These are phyloP conservation scores for Pichia heedii DNA, from an alignment of 805 yeast genomes.

Conservation along the genomic window DNA sequence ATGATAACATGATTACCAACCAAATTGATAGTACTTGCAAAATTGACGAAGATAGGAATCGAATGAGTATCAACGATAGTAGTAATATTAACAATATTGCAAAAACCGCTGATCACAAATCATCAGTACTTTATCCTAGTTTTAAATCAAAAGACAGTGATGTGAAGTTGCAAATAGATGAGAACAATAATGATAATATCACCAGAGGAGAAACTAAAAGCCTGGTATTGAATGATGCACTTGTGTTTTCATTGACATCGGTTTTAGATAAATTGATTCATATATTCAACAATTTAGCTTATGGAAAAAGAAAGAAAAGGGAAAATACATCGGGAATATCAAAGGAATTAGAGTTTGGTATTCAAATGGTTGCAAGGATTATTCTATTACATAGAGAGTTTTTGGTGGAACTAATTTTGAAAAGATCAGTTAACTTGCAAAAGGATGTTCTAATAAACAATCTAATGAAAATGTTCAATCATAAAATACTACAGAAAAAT, in stretches of 20 bases:
- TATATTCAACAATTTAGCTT: slow-evolving; percentile 22
- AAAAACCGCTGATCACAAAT: no score
- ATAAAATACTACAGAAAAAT: slow-evolving; percentile 34
- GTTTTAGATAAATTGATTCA: slow-evolving; percentile 32
- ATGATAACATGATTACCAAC: no score
- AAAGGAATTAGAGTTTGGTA: slow-evolving; percentile 23
- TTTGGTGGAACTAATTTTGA: slow-evolving; percentile 37
- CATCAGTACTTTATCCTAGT: no score
- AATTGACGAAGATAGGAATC: no score
- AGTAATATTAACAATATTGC: no score
- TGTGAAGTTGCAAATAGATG: background rate
- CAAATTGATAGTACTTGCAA: no score
- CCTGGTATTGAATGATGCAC: slow-evolving; percentile 25
- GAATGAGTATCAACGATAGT: no score
- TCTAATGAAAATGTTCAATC: slow-evolving; percentile 37
- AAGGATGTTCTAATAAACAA: slow-evolving; percentile 40
- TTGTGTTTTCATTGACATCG: slow-evolving; percentile 33
- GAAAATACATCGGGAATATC: slow-evolving; percentile 4
- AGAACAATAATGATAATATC: background rate
- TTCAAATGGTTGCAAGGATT: slow-evolving; percentile 44
- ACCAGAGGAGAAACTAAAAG: background rate
- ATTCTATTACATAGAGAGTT: slow-evolving; percentile 49
- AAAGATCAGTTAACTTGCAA: slow-evolving; percentile 31
- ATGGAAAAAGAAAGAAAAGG: slow-evolving; percentile 10
- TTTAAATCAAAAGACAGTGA: no score